Conservation (phyloP, 179 eudicot genomes). For the Beta lomatogona region DNA sequence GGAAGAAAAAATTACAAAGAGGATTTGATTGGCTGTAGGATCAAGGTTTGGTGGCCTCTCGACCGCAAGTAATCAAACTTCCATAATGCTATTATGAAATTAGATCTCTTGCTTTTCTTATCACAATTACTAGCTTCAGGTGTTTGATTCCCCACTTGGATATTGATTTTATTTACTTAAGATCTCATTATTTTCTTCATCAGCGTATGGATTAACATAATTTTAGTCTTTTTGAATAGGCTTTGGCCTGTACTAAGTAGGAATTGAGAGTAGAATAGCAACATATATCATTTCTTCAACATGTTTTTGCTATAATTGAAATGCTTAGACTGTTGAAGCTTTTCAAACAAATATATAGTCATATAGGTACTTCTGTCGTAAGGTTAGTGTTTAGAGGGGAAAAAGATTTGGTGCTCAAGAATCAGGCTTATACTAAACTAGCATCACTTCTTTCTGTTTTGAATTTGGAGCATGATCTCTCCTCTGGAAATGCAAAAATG, state of each 20-base stretch:
- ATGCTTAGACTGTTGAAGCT: no score
- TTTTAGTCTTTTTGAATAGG: no score
- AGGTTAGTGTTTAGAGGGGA: no score
- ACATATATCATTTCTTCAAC: not conserved
- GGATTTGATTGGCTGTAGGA: slow-evolving; percentile 40
- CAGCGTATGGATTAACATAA: no score
- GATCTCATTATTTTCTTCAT: not conserved
- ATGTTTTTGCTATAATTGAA: no score
- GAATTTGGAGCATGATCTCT: not conserved
- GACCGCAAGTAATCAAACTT: slow-evolving; percentile 31
- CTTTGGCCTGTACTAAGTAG: not conserved
- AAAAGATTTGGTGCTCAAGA: no score
- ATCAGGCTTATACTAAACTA: no score
- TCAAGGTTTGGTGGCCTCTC: slow-evolving; percentile 47
- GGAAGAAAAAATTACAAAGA: slow-evolving; percentile 34
- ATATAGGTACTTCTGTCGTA: no score
- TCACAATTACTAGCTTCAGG: not conserved
- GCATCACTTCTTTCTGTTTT: no score
- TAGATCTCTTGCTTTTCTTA: not conserved
- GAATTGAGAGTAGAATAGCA: not conserved
- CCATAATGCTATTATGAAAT: not conserved
- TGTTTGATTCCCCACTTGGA: not conserved
- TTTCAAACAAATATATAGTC: no score
- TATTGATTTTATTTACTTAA: not conserved
- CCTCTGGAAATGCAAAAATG: not conserved